phyloP scores from a whole-genome alignment of 2,329 filamentous ascomycete genomes.

The Phialemoniopsis sp. region DNA sequence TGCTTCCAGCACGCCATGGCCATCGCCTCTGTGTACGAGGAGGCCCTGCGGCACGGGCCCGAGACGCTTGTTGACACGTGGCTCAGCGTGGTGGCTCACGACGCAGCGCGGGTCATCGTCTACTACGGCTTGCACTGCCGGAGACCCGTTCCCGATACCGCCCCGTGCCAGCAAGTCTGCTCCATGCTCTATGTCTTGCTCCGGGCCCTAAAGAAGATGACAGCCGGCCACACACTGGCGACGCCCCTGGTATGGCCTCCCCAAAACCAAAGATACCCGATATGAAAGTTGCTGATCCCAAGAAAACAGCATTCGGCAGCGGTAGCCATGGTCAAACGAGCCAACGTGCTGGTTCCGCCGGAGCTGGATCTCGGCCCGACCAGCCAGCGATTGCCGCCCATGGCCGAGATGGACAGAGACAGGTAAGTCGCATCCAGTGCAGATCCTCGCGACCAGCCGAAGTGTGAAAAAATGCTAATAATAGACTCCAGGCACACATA shows the following conservation, averaged over 20 bases:
- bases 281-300: not conserved
- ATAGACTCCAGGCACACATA: not conserved
- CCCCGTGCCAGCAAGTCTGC: slow-evolving; percentile 1
- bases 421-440: too few species aligned
- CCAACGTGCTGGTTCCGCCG: too few species aligned
- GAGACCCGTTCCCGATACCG: not conserved
- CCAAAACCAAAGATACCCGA: not conserved
- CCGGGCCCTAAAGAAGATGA: slow-evolving; percentile 8
- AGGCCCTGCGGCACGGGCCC: slow-evolving; percentile 7
- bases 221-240: slow-evolving; percentile 6
- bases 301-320: not conserved
- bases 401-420: too few species aligned
- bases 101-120: slow-evolving; percentile 7
- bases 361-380: too few species aligned
- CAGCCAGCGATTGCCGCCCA: too few species aligned
- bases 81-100: slow-evolving; percentile 8
- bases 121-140: slow-evolving; percentile 3
- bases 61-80: slow-evolving; percentile 8
- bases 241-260: slow-evolving; percentile 5
- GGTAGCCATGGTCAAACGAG: not conserved
- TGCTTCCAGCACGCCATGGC: slow-evolving; percentile 18
- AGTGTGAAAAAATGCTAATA: not conserved
- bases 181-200: slow-evolving; percentile 6
- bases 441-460: too few species aligned
- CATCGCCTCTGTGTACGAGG: slow-evolving; percentile 15